Conservation (phyloP, 371 early-diverging fungal genomes). For the Apophysomyces ossiformis region DNA sequence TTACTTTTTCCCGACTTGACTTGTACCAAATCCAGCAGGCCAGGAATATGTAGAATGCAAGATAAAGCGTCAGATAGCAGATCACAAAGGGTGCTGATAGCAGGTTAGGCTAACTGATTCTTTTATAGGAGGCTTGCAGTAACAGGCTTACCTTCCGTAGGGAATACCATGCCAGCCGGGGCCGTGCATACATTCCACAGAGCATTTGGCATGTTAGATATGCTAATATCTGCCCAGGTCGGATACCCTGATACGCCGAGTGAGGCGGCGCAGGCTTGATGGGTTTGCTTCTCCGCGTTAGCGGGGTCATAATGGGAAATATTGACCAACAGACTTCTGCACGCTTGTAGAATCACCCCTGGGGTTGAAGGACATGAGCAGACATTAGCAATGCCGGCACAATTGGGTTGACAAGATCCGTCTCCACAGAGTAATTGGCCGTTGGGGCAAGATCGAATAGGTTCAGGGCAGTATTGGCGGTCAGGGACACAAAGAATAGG, state of each 20-base stretch:
- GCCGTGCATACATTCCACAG: constrained; percentile 47
- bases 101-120: not conserved
- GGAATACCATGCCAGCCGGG: constrained; percentile 34
- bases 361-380: constrained; percentile 30
- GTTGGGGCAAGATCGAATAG: constrained; percentile 21
- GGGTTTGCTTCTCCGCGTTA: constrained; percentile 40
- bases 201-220: not conserved
- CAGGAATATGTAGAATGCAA: constrained; percentile 36
- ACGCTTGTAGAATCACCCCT: constrained; percentile 16
- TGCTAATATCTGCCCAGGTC: constrained; percentile 33
- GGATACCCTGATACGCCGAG: constrained; percentile 23
- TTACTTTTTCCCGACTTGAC: constrained; percentile 27
- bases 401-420: constrained; percentile 27
- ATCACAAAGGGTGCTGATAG: constrained; percentile 37
- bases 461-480: constrained; percentile 21
- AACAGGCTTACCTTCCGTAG: constrained; percentile 30
- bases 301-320: constrained; percentile 42
- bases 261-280: constrained; percentile 38
- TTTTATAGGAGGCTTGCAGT: not conserved
- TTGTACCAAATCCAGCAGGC: constrained; percentile 47
- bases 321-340: constrained; percentile 21
- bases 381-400: constrained; percentile 10
- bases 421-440: constrained; percentile 26
- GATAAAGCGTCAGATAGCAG: constrained; percentile 37
- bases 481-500: constrained; percentile 32